Conservation (phyloP, 768 basidiomycete species). For the Lentinula guzmanii region DNA sequence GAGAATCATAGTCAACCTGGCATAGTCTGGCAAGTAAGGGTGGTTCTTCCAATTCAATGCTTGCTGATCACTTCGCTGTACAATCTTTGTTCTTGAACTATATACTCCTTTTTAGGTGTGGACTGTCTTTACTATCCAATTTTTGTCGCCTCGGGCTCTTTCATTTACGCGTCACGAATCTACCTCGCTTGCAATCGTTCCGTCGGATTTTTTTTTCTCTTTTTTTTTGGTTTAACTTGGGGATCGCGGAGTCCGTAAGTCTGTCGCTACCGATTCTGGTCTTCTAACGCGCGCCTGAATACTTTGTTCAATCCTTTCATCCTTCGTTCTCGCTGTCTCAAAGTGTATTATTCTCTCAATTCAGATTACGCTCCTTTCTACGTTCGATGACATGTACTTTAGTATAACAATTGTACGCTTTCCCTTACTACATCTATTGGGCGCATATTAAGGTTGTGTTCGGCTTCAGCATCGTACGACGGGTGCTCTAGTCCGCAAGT, state of each 20-base stretch:
- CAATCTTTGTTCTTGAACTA: background rate
- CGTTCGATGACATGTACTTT: background rate
- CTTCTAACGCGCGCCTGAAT: background rate
- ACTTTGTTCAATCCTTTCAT: background rate
- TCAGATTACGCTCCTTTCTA: background rate
- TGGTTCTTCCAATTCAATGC: background rate
- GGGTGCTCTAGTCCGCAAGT: background rate
- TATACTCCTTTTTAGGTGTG: background rate
- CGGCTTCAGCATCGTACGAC: background rate
- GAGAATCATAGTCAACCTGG: background rate
- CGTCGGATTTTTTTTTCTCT: background rate
- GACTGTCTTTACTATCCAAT: background rate
- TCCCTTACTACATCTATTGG: background rate
- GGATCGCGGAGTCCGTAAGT: constrained; percentile 6
- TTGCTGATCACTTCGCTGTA: background rate
- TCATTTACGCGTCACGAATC: background rate
- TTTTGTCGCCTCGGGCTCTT: background rate
- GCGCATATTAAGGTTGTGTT: background rate
- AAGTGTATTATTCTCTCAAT: background rate
- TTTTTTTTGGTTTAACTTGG: background rate
- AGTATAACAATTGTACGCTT: background rate
- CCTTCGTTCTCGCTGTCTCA: background rate
- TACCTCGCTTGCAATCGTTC: background rate
- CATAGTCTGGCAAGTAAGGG: too few species aligned
- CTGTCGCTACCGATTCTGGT: constrained; percentile 3